Evolutionary conservation across 2,329 filamentous ascomycete species (phyloP).

Genomic region (Ophiostoma sp.): DNA sequence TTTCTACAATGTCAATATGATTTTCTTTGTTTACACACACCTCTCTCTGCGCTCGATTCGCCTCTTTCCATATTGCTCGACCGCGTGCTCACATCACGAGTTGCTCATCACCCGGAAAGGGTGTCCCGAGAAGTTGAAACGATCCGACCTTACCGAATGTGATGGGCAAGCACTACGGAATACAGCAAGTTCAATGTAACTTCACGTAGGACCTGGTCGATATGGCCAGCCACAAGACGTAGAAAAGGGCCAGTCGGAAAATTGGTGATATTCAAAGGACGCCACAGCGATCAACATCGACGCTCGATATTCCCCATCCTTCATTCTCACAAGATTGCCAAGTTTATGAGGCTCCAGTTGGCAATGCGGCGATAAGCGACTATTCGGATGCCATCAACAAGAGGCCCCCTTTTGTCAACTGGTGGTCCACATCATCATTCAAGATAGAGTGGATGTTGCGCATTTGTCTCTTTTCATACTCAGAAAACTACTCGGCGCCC

Average conservation of each 20-base stretch:
- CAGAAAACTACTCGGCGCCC: background rate
- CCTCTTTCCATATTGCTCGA: background rate
- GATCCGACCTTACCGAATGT: background rate
- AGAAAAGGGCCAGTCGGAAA: background rate
- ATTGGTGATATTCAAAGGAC: background rate
- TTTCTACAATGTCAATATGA: background rate
- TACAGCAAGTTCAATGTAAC: background rate
- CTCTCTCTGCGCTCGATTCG: background rate
- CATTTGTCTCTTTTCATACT: background rate
- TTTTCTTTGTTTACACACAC: background rate
- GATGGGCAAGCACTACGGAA: background rate
- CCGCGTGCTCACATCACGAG: background rate
- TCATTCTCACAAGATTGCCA: conserved; percentile 5
- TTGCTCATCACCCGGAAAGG: background rate
- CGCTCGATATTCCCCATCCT: too few species aligned
- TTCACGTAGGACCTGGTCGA: background rate
- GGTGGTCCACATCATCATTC: background rate
- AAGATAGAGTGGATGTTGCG: background rate
- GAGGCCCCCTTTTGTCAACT: background rate
- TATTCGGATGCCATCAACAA: background rate
- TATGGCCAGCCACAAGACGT: background rate
- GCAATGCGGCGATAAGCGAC: background rate
- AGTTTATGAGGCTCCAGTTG: background rate
- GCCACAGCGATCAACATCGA: background rate
- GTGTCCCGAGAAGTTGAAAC: background rate